A percentile compares a stretch with the other conserved stretches of the same genome.
Evolutionary conservation across 1,284 basidiomycete species (phyloP).

Genomic region (Moniliophthora roreri): DNA sequence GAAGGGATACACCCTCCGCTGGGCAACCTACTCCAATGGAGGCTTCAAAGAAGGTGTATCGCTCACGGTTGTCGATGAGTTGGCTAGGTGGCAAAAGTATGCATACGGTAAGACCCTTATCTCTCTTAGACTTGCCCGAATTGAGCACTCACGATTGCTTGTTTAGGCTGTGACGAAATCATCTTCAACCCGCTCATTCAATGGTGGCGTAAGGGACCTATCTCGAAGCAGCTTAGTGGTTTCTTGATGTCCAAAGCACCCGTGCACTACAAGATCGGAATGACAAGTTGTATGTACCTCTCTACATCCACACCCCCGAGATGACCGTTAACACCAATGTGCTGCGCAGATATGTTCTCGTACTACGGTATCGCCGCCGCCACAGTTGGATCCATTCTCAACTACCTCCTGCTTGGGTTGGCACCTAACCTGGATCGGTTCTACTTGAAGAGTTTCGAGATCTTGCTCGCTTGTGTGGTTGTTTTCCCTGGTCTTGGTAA

Average conservation of each 20-base stretch:
- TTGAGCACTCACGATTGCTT: no score
- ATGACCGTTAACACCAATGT: conserved; percentile 16
- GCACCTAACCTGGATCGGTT: conserved; percentile 66
- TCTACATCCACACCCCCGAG: conserved; percentile 23
- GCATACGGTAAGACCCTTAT: conserved; percentile 60
- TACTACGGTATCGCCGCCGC: conserved; percentile 64
- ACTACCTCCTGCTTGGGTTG: conserved; percentile 74
- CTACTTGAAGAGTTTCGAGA: conserved; percentile 73
- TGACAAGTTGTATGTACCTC: conserved; percentile 37
- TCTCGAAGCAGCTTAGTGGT: conserved; percentile 71
- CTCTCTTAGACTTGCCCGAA: no score
- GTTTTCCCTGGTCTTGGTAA: conserved; percentile 75
- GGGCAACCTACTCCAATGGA: conserved; percentile 80
- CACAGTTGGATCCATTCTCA: conserved; percentile 60
- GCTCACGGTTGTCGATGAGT: conserved; percentile 73
- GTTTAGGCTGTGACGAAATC: conserved; percentile 63
- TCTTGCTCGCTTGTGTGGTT: conserved; percentile 75
- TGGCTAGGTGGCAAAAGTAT: conserved; percentile 88
- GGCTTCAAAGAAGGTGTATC: conserved; percentile 87
- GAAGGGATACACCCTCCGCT: conserved; percentile 74
- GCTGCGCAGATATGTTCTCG: conserved; percentile 52
- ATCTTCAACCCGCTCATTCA: conserved; percentile 75
- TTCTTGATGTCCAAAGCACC: conserved; percentile 80
- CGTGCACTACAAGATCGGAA: conserved; percentile 80
- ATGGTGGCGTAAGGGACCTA: conserved; percentile 75